phyloP scores from a whole-genome alignment of 305 asterid genomes.

The Salvia sclarea region DNA sequence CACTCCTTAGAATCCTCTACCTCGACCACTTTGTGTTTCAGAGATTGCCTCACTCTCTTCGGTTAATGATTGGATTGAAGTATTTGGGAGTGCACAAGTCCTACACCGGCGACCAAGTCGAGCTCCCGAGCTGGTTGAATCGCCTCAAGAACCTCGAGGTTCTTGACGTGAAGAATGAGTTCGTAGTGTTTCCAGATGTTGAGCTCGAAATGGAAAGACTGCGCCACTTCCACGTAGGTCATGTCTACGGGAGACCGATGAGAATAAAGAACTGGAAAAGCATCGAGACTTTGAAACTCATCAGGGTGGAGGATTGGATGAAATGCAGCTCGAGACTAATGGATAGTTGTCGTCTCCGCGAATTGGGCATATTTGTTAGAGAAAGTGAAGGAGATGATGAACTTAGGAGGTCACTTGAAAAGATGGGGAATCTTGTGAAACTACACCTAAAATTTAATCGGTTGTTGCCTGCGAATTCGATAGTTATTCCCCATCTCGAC shows the following conservation, averaged over 20 bases:
- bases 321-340: background rate
- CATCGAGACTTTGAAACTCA: background rate
- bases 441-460: background rate
- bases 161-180: background rate
- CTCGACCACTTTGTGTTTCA: background rate
- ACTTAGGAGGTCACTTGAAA: background rate
- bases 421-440: background rate
- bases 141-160: background rate
- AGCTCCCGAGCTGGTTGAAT: constrained; percentile 2
- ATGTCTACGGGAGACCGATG: background rate
- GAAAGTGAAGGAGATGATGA: background rate
- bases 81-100: background rate
- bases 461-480: background rate
- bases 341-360: background rate
- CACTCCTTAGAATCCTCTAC: background rate
- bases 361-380: background rate
- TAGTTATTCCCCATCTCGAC: background rate
- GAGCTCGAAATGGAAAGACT: background rate
- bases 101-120: background rate
- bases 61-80: background rate
- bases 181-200: background rate
- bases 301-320: background rate
- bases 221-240: background rate
- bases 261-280: background rate
- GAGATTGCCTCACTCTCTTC: background rate